Base-by-base conservation (phyloP, 495 filamentous ascomycete species). In the Annulohypoxylon moriforme region DNA sequence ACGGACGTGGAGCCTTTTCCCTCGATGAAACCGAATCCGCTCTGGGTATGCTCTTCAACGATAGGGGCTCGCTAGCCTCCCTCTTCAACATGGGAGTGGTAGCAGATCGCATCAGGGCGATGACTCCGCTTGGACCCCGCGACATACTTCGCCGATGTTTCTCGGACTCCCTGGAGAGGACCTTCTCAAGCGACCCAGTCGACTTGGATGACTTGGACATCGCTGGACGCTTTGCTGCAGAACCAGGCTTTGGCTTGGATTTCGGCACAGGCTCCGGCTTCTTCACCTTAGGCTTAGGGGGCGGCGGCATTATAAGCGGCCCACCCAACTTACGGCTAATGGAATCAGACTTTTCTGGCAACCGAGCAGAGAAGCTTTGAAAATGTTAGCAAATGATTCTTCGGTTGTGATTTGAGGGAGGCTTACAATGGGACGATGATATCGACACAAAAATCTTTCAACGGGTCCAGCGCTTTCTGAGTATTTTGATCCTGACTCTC, bases 361-460 rank as follows among this genome's bases (percentile, higher is more conserved):
- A 82, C 22, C 94, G 90, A 11, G 93, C 87, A 36, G 89, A 89
- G 74, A 96, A 99, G 83, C 90, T 90, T 40, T 75, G 76, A 67
- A 46, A 63, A 38, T 40, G 66, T 67, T 53, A 77, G 73, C 64
- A 38, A 62, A 52, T 8, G 57, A 24, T 8, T 44, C 27, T 14
- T 18, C n/a, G 25, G 16, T 33, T 5, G 2, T n/a, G 9, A 1
- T 20, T 16, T 16, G n/a, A 57, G 9, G 24, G 31, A 36, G 20
- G 80, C 88, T 87, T 84, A 92, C 89, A 99, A 98, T 49, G 96
- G 95, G 40, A 96, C 81, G 73, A 99, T 90, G 57, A 99, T 93
- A 78, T 98, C 95, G 1, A 94, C 87, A 77, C 94, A 98, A 74
- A 98, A 99, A 76, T 94, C 83, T 55, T 81, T 79, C 10, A 84